Base-by-base conservation (phyloP, 2,329 filamentous ascomycete species). In the Trichoderma endophyticum region DNA sequence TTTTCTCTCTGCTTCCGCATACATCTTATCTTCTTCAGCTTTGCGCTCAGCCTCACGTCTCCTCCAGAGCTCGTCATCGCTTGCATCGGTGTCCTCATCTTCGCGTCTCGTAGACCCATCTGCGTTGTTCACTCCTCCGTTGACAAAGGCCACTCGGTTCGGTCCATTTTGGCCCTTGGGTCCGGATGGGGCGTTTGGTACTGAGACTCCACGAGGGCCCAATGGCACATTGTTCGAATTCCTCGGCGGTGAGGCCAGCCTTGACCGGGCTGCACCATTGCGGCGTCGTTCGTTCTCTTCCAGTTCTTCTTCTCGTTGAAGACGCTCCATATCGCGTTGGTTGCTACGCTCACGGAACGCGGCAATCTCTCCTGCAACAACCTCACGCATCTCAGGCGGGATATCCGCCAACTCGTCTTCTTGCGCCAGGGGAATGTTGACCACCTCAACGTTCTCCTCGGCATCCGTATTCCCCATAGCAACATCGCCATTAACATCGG, bases 371-470 rank as follows among this genome's bases (percentile, higher is more conserved):
- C 92, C 92, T 0, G 96, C 93, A 18, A 99, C 96, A 0, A 94
- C 95, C 79, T 97, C 96, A 28, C 96, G 91, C 94, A 97, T 97
- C 79, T 98, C 96, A 1, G 93, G 92, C 0, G 96, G 96, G 62
- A 99, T 98, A 77, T 99, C 96, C 24, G 95, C 92, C 34, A 99
- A 86, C 78, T 99, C 96, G 78, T 99, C 97, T 74, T 99, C 96
- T 67, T 92, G 89, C 1, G 91, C 90, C 36, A 97, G 87, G 4
- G 94, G 92, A 72, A 98, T 97, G 72, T 95, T 97, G 75, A 97
- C 91, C 51, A 98, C 91, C 81, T 97, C 94, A 6, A 93, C 90
- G 70, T 90, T 89, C 39, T 90, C 90, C 51, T 89, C 89, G 48
- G 85, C 84, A 30, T 86, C 82, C 0, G 86, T 87, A 73, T 93